phyloP scores from a whole-genome alignment of 2,329 filamentous ascomycete species.

The Aspergillus uvarum region DNA sequence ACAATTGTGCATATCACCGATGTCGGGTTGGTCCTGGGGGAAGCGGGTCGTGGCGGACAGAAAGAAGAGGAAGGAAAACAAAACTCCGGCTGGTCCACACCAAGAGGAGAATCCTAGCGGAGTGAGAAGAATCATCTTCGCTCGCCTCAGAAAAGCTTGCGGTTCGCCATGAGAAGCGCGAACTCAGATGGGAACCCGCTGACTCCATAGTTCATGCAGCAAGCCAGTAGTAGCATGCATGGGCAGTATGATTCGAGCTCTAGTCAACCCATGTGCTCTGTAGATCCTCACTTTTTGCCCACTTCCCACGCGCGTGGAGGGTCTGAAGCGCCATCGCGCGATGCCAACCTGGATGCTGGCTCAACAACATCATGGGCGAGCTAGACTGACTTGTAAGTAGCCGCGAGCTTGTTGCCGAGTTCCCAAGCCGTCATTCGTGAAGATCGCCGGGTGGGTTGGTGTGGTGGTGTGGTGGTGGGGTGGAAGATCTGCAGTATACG shows the following conservation, averaged over 20 bases:
- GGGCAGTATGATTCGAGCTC: neutral
- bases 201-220: conserved; percentile 6
- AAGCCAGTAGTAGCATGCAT: conserved; percentile 1
- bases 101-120: neutral
- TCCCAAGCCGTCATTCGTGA: neutral
- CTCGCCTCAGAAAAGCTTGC: neutral
- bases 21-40: neutral
- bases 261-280: neutral
- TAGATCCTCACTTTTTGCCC: neutral
- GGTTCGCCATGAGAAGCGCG: conserved; percentile 1
- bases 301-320: conserved; percentile 1
- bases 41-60: neutral
- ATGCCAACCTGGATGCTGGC: neutral
- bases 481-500: conserved; percentile 2
- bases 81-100: too few relatives aligned
- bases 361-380: too few relatives aligned
- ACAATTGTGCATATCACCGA: neutral
- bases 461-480: neutral
- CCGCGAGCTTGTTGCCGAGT: neutral
- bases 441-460: conserved; percentile 1
- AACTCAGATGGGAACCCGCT: neutral
- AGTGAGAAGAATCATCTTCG: neutral
- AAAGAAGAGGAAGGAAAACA: neutral
- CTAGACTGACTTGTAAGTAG: too few relatives aligned
- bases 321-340: neutral